A percentile compares a stretch with the other conserved stretches of the same genome.
phyloP scores from a whole-genome alignment of 352 stramenopile species.

The Plasmopara muralis region DNA sequence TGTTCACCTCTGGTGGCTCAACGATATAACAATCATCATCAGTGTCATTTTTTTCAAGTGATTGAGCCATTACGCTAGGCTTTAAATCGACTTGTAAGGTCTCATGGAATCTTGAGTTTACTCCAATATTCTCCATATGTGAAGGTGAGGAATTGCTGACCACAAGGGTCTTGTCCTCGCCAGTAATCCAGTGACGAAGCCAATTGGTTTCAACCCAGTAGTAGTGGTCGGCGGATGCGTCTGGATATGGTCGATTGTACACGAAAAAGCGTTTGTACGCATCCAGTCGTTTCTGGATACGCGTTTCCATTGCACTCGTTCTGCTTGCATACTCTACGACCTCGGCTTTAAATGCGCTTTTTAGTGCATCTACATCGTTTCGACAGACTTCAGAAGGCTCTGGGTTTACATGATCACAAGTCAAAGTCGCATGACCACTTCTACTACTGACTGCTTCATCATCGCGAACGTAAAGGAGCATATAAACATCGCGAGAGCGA shows the following conservation, averaged over 20 bases:
- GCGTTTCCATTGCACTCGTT: constrained; percentile 35
- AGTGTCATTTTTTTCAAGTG: constrained; percentile 9
- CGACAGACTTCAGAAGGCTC: constrained; percentile 28
- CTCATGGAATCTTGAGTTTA: not conserved
- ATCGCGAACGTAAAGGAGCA: constrained; percentile 73
- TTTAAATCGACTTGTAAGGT: not conserved
- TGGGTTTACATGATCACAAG: not conserved
- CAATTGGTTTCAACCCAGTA: constrained; percentile 72
- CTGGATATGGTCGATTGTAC: constrained; percentile 37
- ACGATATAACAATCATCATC: constrained; percentile 19
- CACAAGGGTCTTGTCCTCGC: constrained; percentile 26
- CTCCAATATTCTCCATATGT: constrained; percentile 6
- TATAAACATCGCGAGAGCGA: constrained; percentile 78
- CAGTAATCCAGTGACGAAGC: constrained; percentile 57
- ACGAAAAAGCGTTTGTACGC: constrained; percentile 61
- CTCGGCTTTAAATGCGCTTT: constrained; percentile 45
- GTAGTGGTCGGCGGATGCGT: constrained; percentile 27
- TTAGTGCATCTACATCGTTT: constrained; percentile 46
- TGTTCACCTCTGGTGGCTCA: constrained; percentile 11
- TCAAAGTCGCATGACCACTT: too few species aligned
- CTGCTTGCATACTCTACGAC: constrained; percentile 40
- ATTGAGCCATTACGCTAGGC: constrained; percentile 2
- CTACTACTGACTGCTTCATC: constrained; percentile 10
- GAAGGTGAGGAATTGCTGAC: constrained; percentile 1
- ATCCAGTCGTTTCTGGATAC: constrained; percentile 45